Conservation (phyloP, 257 asterid genomes). For the Solanum paucissectum region DNA sequence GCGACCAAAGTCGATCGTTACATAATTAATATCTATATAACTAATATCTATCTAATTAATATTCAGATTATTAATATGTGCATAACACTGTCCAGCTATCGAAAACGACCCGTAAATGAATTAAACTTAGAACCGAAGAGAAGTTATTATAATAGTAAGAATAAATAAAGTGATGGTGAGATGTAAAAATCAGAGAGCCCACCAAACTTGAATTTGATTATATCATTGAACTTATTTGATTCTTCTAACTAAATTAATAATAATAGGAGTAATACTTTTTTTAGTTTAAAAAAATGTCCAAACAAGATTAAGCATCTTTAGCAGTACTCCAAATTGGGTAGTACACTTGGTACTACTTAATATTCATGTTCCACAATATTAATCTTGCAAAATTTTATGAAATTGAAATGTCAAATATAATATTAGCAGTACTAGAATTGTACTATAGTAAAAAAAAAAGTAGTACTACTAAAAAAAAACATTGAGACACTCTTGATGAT, state of each 20-base stretch:
- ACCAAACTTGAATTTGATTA: background rate
- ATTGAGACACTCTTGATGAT: background rate
- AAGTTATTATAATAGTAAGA: background rate
- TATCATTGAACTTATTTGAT: background rate
- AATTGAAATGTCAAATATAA: background rate
- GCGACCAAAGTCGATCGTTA: no score
- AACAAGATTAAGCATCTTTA: background rate
- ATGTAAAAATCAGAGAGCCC: background rate
- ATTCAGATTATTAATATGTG: no score
- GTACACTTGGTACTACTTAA: background rate
- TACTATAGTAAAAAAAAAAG: background rate
- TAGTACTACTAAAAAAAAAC: background rate
- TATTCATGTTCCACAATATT: background rate
- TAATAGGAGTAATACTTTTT: background rate
- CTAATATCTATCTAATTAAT: no score
- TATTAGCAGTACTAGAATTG: background rate
- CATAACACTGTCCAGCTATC: fast-evolving
- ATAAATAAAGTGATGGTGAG: background rate
- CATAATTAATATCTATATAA: no score
- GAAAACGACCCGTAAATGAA: no score
- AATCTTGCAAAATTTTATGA: background rate
- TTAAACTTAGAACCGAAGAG: background rate
- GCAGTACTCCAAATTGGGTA: background rate
- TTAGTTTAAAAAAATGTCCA: background rate
- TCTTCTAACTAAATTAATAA: background rate